Percentiles rank a stretch among this genome's conserved stretches.
Evolutionary conservation across 208 protist genomes (phyloP).

Genomic region (Tritrichomonas foetus): DNA sequence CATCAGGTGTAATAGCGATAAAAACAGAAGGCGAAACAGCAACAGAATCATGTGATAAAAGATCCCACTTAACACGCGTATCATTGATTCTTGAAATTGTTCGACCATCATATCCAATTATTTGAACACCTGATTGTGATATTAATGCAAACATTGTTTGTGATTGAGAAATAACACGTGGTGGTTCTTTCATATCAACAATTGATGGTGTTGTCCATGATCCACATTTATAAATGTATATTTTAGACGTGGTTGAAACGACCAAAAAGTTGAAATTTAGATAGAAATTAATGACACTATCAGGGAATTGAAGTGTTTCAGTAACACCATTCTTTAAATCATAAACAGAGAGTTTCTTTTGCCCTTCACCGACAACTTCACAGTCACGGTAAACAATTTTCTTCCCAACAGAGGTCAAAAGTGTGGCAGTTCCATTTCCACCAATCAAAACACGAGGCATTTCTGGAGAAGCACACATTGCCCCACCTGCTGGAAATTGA

Average conservation of each 20-base stretch:
- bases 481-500: background rate
- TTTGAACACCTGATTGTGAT: background rate
- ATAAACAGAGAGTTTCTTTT: background rate
- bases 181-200: background rate
- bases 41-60: background rate
- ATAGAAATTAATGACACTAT: background rate
- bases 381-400: background rate
- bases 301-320: background rate
- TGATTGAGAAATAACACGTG: background rate
- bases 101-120: background rate
- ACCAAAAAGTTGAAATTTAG: background rate
- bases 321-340: slow-evolving; percentile 15
- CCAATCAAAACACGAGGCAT: background rate
- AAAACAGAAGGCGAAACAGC: background rate
- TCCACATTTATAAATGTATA: slow-evolving; percentile 1
- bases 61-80: background rate
- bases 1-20: background rate
- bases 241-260: background rate
- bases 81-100: background rate
- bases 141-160: background rate
- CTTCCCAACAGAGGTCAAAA: background rate
- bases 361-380: background rate
- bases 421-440: background rate
- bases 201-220: background rate
- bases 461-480: background rate